A percentile compares a stretch with the other conserved stretches of the same genome.
phyloP scores from a whole-genome alignment of 768 basidiomycete genomes.

The Suillus lakei region DNA sequence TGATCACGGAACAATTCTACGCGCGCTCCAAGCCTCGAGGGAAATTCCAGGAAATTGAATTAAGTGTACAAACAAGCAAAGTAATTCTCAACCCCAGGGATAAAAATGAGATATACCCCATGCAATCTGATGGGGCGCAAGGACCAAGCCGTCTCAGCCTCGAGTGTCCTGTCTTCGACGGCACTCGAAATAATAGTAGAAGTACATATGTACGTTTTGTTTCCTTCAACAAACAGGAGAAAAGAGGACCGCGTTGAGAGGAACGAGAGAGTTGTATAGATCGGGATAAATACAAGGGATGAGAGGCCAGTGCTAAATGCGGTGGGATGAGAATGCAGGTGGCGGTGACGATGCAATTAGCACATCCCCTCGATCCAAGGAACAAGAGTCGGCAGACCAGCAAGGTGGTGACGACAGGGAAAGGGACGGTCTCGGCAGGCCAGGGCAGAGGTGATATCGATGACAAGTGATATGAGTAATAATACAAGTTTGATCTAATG shows the following conservation, averaged over 20 bases:
- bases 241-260: not conserved
- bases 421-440: constrained; percentile 24
- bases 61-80: constrained; percentile 5
- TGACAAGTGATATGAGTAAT: constrained; percentile 39
- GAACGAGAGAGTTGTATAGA: constrained; percentile 1
- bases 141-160: not conserved
- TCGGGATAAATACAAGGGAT: constrained; percentile 4
- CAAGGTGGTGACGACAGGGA: constrained; percentile 24
- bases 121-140: not conserved
- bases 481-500: constrained; percentile 29
- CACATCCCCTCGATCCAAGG: constrained; percentile 15
- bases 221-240: constrained; percentile 6
- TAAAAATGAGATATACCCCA: constrained; percentile 4
- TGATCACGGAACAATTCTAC: not conserved
- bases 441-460: constrained; percentile 19
- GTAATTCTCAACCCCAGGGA: constrained; percentile 6
- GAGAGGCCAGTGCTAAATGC: constrained; percentile 5
- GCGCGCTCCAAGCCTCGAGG: not conserved
- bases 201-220: constrained; percentile 10
- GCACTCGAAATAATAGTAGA: constrained; percentile 4
- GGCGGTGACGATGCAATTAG: constrained; percentile 5
- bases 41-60: not conserved
- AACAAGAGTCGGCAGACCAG: constrained; percentile 18
- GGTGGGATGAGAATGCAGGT: constrained; percentile 3
- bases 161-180: constrained; percentile 3